Base-by-base conservation (phyloP, 2,329 filamentous ascomycete species). In the Aureobasidium sp. region DNA sequence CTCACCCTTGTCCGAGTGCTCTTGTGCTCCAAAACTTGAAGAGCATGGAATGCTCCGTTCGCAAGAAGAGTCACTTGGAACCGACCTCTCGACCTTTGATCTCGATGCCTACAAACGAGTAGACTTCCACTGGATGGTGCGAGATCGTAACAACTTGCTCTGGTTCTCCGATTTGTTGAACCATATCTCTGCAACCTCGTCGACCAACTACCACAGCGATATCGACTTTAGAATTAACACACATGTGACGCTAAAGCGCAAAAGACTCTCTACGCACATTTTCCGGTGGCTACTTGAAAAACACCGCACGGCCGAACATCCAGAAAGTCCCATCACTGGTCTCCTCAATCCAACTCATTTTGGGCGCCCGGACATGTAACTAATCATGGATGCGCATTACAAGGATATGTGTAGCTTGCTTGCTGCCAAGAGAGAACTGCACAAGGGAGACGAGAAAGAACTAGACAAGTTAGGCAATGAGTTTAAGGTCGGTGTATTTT, bases 41-140 rank as follows among this genome's bases (percentile, higher is more conserved):
- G 3, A 42, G 20, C 22, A 55, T 12, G 22, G 36, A 55, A 29
- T 3, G 4, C 1, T 4, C 36, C 1, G n/a, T 25, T 9, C 48
- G 15, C 14, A 14, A 12, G 29, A 22, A 36, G n/a, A 15, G 3
- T 9, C 51, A 55, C 2, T 3, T 2, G 14, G 14, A 20, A 52
- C 31, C 22, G 49, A 52, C 5, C 17, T 52, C 2, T 52, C 49
- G 14, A 14, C 9, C 31, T 55, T 41, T 36, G 51, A 55, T 22
- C 51, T 55, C 22, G 14, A 5, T 15, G 12, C 20, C 17, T 55
- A 55, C 51, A 55, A 82, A 37, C 77, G 81, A 4, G 78, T 84
- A 1, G 82, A 85, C 66, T 84, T 85, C 63, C 82, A 85, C 70
- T 85, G 83, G 82, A 82, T 82, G 65, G 82, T 84, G 0, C 80